Percentiles rank a stretch among this genome's conserved stretches.
These are phyloP conservation scores for Akebia trifoliata DNA, from an alignment of 164 flowering plant genomes.

Conservation along the genomic window DNA sequence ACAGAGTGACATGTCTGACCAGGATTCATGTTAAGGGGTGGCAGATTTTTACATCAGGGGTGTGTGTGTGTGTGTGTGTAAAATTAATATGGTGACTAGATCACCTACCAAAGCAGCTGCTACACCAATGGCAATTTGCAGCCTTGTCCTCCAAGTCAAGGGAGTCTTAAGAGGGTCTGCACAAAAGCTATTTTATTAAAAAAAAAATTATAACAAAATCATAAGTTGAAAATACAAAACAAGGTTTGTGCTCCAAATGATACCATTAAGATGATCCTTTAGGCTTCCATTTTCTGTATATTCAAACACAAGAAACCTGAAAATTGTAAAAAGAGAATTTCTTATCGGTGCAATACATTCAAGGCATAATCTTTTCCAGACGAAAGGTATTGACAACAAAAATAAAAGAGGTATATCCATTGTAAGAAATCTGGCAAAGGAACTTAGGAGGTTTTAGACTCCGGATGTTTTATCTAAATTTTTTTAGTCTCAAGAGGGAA, in stretches of 20 bases:
- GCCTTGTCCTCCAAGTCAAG: constrained; percentile 71
- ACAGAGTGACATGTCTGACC: no score
- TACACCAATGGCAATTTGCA: constrained; percentile 68
- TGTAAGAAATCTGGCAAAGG: neutral
- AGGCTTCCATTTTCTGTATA: constrained; percentile 66
- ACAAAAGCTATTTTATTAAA: constrained; percentile 13
- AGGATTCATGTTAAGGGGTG: no score
- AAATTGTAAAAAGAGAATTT: neutral
- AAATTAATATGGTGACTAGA: neutral
- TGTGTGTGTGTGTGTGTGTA: neutral
- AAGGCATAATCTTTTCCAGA: no score
- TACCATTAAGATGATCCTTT: constrained; percentile 81
- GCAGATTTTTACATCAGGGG: no score
- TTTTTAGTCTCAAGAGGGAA: neutral
- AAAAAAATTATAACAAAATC: neutral
- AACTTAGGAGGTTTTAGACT: neutral
- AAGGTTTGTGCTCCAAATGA: constrained; percentile 6
- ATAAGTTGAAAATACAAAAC: neutral
- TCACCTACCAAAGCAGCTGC: constrained; percentile 73
- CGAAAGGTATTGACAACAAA: neutral
- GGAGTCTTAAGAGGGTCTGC: constrained; percentile 90
- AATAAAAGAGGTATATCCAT: neutral
- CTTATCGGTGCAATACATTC: no score
- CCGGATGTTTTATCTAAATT: no score
- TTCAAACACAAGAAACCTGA: constrained; percentile 76